These are phyloP conservation scores for Medakamo hakoo DNA, from an alignment of 139 green algal genomes.

Conservation along the genomic window DNA sequence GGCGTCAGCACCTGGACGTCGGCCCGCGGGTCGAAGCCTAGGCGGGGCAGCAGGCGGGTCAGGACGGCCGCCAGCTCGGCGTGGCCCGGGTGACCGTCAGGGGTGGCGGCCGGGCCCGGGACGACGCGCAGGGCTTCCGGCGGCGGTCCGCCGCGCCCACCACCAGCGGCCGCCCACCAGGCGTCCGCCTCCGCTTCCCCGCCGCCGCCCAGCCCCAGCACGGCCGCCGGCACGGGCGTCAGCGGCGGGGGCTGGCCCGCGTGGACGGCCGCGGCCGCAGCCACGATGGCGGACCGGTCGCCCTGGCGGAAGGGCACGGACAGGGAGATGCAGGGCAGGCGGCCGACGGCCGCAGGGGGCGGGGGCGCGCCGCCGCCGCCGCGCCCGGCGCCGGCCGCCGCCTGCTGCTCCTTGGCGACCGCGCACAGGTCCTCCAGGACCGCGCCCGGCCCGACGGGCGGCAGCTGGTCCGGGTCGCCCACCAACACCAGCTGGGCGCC, in stretches of 20 bases:
- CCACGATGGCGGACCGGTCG: constrained; percentile 32
- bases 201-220: neutral
- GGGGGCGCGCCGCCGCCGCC: neutral
- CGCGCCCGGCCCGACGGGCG: constrained; percentile 39
- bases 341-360: neutral
- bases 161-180: neutral
- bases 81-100: too few species aligned
- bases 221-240: constrained; percentile 1
- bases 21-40: neutral
- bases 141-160: neutral
- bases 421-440: constrained; percentile 17
- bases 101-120: neutral
- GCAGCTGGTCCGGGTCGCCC: constrained; percentile 77
- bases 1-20: constrained; percentile 53
- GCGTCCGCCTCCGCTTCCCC: too few species aligned
- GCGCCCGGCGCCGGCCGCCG: too few species aligned
- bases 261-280: constrained; percentile 43
- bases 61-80: neutral
- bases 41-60: neutral
- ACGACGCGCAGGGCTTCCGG: constrained; percentile 1
- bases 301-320: constrained; percentile 48
- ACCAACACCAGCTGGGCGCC: constrained; percentile 51
- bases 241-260: constrained; percentile 20
- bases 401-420: neutral
- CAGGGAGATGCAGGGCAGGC: constrained; percentile 28